Base-by-base conservation (phyloP, 2,329 filamentous ascomycete genomes). In the Colletotrichum sansevieriae region DNA sequence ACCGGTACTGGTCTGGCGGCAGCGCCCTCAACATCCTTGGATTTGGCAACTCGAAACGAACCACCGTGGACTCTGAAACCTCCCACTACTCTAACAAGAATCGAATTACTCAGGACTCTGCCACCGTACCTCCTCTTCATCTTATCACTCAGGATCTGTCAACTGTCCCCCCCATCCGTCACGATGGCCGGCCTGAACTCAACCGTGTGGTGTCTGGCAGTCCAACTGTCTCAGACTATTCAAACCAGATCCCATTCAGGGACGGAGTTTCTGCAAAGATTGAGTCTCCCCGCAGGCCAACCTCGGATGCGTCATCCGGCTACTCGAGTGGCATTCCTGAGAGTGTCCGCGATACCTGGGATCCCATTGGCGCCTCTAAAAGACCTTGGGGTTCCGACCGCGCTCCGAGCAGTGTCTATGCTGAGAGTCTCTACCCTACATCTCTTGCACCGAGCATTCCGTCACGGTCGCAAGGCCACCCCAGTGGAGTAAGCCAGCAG, bases 1-100 rank as follows among this genome's bases (percentile, higher is more conserved):
- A 92, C 77, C 83, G 88, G 61, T 94, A 93, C 79, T 94, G 92
- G 87, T 92, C 91, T 13, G 91, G 90, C 58, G 91, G 91, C 61
- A 92, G 90, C 72, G 87, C 90, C 8, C 80, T 91, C 64, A 90
- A 91, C 74, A 86, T 91, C 25, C 82, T 92, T 8, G 89, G 88
- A 13, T 87, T 90, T 60, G 88, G 87, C 13, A 77, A 76, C 71
- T 75, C 81, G 41, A 81, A 84, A 75, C 78, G 85, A 71, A 79
- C 80, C 39, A 90, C 87, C 0, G 81, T 83, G n/a, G 81, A 76
- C 20, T 90, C 85, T 3, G 87, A 89, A 57, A 86, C 87, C 75
- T 89, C 88, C 58, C 82, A 80, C 22, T 90, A 90, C 75, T 87
- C 87, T 1, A 80, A 81, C 55, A 76, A 77, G 59, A 78, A 80